phyloP scores from a whole-genome alignment of 1,284 basidiomycete species.

The Mycena citricolor region DNA sequence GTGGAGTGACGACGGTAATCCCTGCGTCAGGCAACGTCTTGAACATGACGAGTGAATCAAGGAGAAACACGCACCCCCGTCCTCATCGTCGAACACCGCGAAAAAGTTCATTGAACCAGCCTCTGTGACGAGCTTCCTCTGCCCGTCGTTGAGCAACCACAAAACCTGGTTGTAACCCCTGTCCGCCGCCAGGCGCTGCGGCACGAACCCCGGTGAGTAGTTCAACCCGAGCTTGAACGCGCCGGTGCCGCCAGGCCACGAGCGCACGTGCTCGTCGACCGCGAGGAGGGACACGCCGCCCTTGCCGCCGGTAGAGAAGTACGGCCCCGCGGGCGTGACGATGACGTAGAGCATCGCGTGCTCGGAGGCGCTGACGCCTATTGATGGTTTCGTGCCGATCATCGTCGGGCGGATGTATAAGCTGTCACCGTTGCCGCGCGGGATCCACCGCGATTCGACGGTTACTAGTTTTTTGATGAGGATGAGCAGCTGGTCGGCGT shows the following conservation, averaged over 20 bases:
- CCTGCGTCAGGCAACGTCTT: slow-evolving; percentile 38
- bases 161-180: slow-evolving; percentile 65
- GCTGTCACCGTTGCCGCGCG: slow-evolving; percentile 63
- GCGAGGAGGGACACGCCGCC: slow-evolving; percentile 71
- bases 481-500: slow-evolving; percentile 59
- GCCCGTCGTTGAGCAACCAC: slow-evolving; percentile 38
- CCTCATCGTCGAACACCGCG: slow-evolving; percentile 48
- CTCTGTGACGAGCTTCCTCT: slow-evolving; percentile 40
- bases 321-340: slow-evolving; percentile 66
- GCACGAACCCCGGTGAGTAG: slow-evolving; percentile 68
- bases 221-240: slow-evolving; percentile 68
- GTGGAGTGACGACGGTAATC: slow-evolving; percentile 69
- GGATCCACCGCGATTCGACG: slow-evolving; percentile 77
- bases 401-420: slow-evolving; percentile 82
- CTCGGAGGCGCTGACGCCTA: slow-evolving; percentile 70
- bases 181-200: slow-evolving; percentile 60
- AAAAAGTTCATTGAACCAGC: slow-evolving; percentile 76
- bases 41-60: neutral
- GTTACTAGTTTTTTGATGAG: slow-evolving; percentile 71
- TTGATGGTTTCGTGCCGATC: slow-evolving; percentile 77
- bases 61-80: slow-evolving; percentile 37
- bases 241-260: slow-evolving; percentile 83
- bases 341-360: slow-evolving; percentile 75
- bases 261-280: slow-evolving; percentile 65
- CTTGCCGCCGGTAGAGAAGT: slow-evolving; percentile 61